A percentile compares a stretch with the other conserved stretches of the same genome.
phyloP scores from a whole-genome alignment of 2,329 filamentous ascomycete species.

The Botrytis byssoidea region DNA sequence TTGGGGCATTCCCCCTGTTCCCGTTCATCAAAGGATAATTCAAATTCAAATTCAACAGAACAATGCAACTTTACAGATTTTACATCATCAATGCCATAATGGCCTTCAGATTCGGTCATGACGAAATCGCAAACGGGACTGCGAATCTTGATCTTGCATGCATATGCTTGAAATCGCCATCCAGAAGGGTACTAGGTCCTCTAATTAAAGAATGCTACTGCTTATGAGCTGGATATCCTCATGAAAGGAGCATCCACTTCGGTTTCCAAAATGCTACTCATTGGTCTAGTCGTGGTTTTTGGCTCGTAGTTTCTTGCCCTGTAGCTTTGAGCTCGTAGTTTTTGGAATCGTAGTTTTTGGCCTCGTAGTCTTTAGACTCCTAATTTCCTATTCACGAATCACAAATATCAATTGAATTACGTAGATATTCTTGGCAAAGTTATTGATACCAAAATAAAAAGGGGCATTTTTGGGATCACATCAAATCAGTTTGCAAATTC shows the following conservation, averaged over 20 bases:
- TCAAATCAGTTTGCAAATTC: not conserved
- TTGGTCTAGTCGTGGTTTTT: not conserved
- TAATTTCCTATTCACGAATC: not conserved
- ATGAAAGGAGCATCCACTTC: not conserved
- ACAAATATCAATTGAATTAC: not conserved
- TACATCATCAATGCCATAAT: constrained; percentile 12
- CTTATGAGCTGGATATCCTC: not conserved
- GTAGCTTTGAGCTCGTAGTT: not conserved
- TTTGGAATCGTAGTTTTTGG: not conserved
- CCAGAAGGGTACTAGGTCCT: not conserved
- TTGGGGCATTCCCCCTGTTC: not conserved
- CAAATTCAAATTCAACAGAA: not conserved
- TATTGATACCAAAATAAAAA: not conserved
- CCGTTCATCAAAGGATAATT: constrained; percentile 9
- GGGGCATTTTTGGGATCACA: not conserved
- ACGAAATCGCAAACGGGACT: not conserved
- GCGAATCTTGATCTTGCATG: not conserved
- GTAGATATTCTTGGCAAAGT: not conserved
- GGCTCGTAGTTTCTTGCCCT: not conserved
- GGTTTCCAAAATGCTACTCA: too few species aligned
- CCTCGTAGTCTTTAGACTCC: not conserved
- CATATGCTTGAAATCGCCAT: too few species aligned
- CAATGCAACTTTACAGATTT: constrained; percentile 5
- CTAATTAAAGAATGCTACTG: not conserved
- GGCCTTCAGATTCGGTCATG: not conserved